These are phyloP conservation scores for Bocquillonia castaneifolia DNA, from an alignment of 441 rosid species.

Conservation along the genomic window DNA sequence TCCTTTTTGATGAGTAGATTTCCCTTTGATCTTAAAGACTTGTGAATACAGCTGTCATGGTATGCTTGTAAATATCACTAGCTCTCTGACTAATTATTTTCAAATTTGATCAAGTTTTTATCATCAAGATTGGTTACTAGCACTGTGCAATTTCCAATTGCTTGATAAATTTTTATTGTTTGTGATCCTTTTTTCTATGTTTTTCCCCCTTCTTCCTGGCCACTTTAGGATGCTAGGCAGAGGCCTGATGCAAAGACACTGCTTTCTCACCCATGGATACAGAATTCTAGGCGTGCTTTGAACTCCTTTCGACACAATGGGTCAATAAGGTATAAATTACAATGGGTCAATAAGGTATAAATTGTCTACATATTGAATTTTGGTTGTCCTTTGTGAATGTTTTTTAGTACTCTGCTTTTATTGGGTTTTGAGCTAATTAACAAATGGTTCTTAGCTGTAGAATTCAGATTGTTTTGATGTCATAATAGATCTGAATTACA, in stretches of 20 bases:
- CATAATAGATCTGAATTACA: no score
- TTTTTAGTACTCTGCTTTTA: neutral
- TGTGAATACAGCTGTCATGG: neutral
- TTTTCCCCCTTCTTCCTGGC: slow-evolving; percentile 17
- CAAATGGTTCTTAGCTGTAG: neutral
- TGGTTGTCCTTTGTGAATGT: slow-evolving; percentile 6
- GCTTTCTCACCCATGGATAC: slow-evolving; percentile 99
- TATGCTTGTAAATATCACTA: neutral
- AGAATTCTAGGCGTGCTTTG: slow-evolving; percentile 76
- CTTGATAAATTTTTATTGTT: neutral
- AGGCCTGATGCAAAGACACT: slow-evolving; percentile 98
- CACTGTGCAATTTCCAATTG: neutral
- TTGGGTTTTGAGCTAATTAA: neutral
- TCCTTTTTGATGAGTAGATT: neutral
- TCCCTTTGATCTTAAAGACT: neutral
- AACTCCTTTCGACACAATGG: slow-evolving; percentile 83
- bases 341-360: no score
- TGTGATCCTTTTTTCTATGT: neutral
- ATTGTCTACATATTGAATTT: slow-evolving; percentile 4
- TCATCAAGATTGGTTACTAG: neutral
- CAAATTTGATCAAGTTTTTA: neutral
- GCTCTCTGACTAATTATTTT: neutral
- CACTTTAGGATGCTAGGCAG: slow-evolving; percentile 85
- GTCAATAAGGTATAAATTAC: slow-evolving; percentile 50
- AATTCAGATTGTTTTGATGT: neutral